phyloP scores from a whole-genome alignment of 225 moss, liverwort and hornwort genomes.

The Anthoceros angustus region DNA sequence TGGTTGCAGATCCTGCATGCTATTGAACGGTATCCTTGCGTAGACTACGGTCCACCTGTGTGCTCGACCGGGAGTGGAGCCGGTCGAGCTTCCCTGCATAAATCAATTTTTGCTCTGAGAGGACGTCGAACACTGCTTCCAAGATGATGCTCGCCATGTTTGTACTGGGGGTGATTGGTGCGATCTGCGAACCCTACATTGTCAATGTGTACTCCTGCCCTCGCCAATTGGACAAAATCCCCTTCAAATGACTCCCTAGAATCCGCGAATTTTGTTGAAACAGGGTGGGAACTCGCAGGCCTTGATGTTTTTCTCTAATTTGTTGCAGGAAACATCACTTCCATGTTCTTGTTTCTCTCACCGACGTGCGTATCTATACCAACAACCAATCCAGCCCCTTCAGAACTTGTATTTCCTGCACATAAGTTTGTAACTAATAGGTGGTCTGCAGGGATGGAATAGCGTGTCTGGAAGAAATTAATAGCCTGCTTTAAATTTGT shows the following conservation, averaged over 20 bases:
- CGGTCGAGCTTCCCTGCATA: too few relatives aligned
- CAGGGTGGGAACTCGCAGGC: neutral
- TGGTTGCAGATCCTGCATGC: too few relatives aligned
- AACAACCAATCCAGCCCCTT: neutral
- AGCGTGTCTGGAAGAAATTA: neutral
- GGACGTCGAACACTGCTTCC: neutral
- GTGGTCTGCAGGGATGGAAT: neutral
- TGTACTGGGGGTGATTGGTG: neutral
- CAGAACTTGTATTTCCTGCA: neutral
- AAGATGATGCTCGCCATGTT: conserved; percentile 3
- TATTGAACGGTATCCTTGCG: too few relatives aligned
- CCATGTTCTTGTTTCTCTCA: conserved; percentile 67
- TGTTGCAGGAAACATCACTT: conserved; percentile 52
- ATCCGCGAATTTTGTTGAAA: neutral
- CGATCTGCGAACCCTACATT: neutral
- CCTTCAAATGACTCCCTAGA: neutral
- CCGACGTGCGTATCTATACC: conserved; percentile 44
- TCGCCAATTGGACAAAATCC: neutral
- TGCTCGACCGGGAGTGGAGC: too few relatives aligned
- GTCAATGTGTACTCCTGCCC: neutral
- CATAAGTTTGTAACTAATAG: neutral
- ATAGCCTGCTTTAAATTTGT: too few relatives aligned
- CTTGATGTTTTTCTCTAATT: too few relatives aligned
- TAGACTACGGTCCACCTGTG: too few relatives aligned
- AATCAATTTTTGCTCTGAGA: neutral